A percentile compares a stretch with the other conserved stretches of the same genome.
Conservation (phyloP, 179 eudicot species). For the Vitellaria paradoxa region DNA sequence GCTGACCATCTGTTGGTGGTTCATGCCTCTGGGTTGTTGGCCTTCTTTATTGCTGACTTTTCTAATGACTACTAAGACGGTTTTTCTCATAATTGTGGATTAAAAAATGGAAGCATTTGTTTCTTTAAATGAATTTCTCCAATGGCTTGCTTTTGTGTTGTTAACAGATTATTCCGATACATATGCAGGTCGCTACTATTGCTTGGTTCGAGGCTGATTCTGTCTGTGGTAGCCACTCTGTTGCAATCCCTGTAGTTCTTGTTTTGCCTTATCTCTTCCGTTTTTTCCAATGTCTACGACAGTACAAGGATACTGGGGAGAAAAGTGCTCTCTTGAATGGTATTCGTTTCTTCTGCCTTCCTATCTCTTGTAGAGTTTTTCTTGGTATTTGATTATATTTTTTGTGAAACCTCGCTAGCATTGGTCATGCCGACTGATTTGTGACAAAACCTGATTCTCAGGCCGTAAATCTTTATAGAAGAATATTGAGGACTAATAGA, state of each 20-base stretch:
- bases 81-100: neutral
- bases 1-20: neutral
- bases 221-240: slow-evolving; percentile 94
- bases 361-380: slow-evolving; percentile 3
- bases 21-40: neutral
- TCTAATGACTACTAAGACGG: neutral
- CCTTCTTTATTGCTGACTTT: neutral
- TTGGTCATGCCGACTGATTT: neutral
- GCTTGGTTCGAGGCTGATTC: slow-evolving; percentile 99
- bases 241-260: slow-evolving; percentile 87
- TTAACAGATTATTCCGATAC: slow-evolving; percentile 1
- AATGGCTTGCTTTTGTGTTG: neutral
- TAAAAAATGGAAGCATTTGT: neutral
- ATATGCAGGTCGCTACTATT: slow-evolving; percentile 84
- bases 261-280: slow-evolving; percentile 95
- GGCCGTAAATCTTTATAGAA: neutral
- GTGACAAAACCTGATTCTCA: neutral
- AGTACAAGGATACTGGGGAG: slow-evolving; percentile 90
- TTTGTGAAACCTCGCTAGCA: neutral
- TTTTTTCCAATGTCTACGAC: slow-evolving; percentile 92
- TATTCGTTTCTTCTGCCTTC: slow-evolving; percentile 17
- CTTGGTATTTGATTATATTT: neutral
- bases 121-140: neutral
- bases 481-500: too few relatives aligned
- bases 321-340: slow-evolving; percentile 83